Evolutionary conservation across 345 rosid species (phyloP).

Genomic region (Isatis tinctoria): DNA sequence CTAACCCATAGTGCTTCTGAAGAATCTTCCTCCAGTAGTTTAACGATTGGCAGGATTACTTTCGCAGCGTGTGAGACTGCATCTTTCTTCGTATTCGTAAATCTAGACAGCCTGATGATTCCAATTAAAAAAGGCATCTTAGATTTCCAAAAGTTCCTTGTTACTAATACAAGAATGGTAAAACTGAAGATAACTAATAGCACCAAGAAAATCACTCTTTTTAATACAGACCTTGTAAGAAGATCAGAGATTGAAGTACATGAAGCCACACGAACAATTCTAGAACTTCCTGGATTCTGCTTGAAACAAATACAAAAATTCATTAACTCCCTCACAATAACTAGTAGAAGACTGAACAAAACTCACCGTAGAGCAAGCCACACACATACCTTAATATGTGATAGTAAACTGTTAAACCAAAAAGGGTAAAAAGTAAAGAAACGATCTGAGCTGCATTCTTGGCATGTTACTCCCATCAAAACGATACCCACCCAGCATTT

Average conservation of each 20-base stretch:
- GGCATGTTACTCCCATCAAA: slow-evolving; percentile 73
- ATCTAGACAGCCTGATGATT: slow-evolving; percentile 66
- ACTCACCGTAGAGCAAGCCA: neutral
- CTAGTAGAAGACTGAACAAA: neutral
- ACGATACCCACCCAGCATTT: slow-evolving; percentile 77
- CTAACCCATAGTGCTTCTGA: slow-evolving; percentile 67
- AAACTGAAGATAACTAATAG: neutral
- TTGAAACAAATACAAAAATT: slow-evolving; percentile 17
- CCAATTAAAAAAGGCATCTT: neutral
- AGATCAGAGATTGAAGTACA: slow-evolving; percentile 68
- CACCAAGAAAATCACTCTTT: neutral
- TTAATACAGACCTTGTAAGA: slow-evolving; percentile 49
- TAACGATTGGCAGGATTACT: slow-evolving; percentile 58
- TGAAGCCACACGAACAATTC: slow-evolving; percentile 73
- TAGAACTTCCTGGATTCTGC: slow-evolving; percentile 64
- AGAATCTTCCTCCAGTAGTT: slow-evolving; percentile 62
- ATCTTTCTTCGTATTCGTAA: slow-evolving; percentile 65
- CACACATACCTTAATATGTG: slow-evolving; percentile 54
- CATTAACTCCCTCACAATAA: neutral
- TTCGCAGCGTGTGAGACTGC: slow-evolving; percentile 57
- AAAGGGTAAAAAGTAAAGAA: slow-evolving; percentile 52
- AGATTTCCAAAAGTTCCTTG: neutral
- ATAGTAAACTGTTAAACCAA: slow-evolving; percentile 62
- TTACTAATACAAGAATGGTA: neutral
- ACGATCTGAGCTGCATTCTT: slow-evolving; percentile 67